phyloP scores from a whole-genome alignment of 495 filamentous ascomycete genomes.

The Clohesyomyces aquaticus region DNA sequence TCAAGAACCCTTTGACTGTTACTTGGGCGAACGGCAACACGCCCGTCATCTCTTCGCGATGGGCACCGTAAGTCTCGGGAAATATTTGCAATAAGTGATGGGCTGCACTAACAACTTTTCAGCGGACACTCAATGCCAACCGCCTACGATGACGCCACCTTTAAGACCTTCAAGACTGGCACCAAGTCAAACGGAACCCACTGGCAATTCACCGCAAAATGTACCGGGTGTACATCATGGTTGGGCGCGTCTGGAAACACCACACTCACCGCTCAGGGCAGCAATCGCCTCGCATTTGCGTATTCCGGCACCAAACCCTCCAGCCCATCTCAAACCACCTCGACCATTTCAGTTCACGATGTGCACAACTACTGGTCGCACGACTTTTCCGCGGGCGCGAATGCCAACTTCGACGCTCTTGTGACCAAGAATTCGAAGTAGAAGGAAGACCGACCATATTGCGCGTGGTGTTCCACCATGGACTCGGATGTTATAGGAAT shows the following conservation, averaged over 20 bases:
- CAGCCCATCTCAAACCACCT: conserved; percentile 14
- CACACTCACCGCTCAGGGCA: conserved; percentile 18
- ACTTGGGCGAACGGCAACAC: conserved; percentile 52
- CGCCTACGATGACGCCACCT: conserved; percentile 24
- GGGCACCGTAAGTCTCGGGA: conserved; percentile 47
- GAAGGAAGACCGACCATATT: background rate
- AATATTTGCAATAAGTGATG: background rate
- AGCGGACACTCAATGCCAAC: conserved; percentile 28
- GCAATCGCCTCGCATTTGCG: conserved; percentile 21
- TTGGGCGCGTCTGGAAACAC: background rate
- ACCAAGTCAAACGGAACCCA: conserved; percentile 31
- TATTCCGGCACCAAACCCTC: conserved; percentile 19
- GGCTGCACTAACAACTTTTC: background rate
- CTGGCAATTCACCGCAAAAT: conserved; percentile 35
- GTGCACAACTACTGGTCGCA: conserved; percentile 34
- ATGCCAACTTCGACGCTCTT: conserved; percentile 46
- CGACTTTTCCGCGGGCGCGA: conserved; percentile 44
- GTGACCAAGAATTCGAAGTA: conserved; percentile 42
- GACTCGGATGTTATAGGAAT: too few species aligned
- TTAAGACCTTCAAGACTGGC: conserved; percentile 21
- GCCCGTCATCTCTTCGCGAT: conserved; percentile 51
- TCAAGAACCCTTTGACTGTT: conserved; percentile 54
- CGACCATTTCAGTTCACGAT: conserved; percentile 17
- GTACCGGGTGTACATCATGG: conserved; percentile 32
- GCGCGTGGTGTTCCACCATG: background rate